Evolutionary conservation across 176 grass and related monocot genomes (phyloP), one percentile per base, ranked within the genome.

Genomic region (Dactylis glomerata): DNA sequence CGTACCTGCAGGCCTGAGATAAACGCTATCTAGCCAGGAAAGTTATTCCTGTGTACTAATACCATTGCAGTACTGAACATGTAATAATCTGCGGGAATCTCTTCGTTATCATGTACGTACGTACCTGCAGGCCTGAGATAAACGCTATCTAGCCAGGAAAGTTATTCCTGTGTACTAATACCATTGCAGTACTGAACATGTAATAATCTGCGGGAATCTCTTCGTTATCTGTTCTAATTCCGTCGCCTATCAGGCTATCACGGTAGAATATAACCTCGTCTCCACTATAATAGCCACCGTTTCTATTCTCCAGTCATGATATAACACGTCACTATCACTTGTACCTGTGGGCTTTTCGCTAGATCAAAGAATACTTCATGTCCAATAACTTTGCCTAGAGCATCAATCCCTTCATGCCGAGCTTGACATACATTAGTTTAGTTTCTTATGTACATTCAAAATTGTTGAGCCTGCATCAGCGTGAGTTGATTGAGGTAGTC

Each of bases 251-350:
- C n/a, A 54, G 68, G 45, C 71, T 84, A 75, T 89, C 82, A 13
- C 45, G 44, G 64, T 34, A 55, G 82, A 88, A 88, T 89, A 84
- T 84, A 84, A 89, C 83, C 46, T 74, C 57, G 22, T 10, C 51
- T 51, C 87, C 56, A 74, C 75, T 52, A 63, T 20, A 69, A 32
- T 22, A 47, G 34, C 61, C 77, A 76, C 42, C 23, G 62, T 73
- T 84, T 84, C 33, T 73, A 73, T 83, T 79, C 54, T 72, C 8
- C 66, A 6, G 11, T 78, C 33, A 27, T 8, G 84, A 86, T 73
- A 72, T 17, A 46, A 11, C 41, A 51, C 15, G 24, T 24, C 50
- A 30, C 19, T 57, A 27, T 72, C 66, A 12, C 66, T 68, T 68
- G 36, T 69, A 22, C 10, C 36, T 23, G 66, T 41, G 36, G 66